Evolutionary conservation across 1,139 yeast species (phyloP), one percentile per base, ranked within the genome.

Genomic region (Suhomyces bolitotheri): DNA sequence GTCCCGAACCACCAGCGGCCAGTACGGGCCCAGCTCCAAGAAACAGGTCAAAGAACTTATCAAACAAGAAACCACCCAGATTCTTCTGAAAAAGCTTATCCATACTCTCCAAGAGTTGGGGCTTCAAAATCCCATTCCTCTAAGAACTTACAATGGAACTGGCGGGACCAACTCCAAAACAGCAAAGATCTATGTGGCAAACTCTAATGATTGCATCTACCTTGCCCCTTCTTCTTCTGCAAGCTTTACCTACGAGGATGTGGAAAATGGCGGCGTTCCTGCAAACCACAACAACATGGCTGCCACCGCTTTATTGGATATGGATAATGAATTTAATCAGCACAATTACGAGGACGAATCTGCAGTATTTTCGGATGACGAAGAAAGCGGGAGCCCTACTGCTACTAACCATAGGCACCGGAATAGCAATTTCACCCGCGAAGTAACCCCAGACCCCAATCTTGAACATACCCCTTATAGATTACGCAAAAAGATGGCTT

Each of bases 211-310:
- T 43, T 66, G 73, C 33, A 58, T 71, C 9, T 71, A 60, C 43
- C 51, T 71, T 31, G 63, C 73, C 2, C 71, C 75, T 4, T 65
- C 75, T 1, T 54, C 62, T 14, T 60, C 72, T 4, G 66, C 73
- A 14, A 64, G 71, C 41, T 67, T 64, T 41, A 66, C 73, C 8
- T 68, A 69, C 45, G 76, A 69, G 41, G 76, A 71, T 40, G 71
- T 59, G 10, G 76, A 69, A 40, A 66, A 66, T 45, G 76, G 69
- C 6, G 66, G 67, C 1, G 51, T 47, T 6, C 47, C 49, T 4
- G 40, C 43, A 7, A 24, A 27, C 16, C 27, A 16, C 15, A 29
- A 36, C 22, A 41, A 29, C 16, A 22, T 45, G 19, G 41, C 36
- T 8, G 29, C 39, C 16, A 29, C 30, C 12, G 49, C 41, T 13